A percentile compares a stretch with the other conserved stretches of the same genome.
phyloP scores from a whole-genome alignment of 768 basidiomycete species.

The Trametes cubensis region DNA sequence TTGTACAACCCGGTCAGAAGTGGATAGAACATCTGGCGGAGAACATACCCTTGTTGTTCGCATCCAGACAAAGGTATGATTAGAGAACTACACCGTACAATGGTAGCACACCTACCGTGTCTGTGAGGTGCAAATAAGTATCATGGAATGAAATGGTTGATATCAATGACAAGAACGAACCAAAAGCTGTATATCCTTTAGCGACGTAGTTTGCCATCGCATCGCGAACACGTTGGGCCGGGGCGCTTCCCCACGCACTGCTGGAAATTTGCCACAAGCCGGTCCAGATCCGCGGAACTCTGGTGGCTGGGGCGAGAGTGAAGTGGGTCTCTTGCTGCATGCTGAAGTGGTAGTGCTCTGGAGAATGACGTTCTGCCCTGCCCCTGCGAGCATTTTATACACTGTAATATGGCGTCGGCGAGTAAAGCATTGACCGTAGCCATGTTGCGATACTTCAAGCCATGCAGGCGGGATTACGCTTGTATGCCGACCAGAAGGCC shows the following conservation, averaged over 20 bases:
- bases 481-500: slow-evolving; percentile 21
- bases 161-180: slow-evolving; percentile 34
- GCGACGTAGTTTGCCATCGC: slow-evolving; percentile 66
- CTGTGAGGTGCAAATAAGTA: slow-evolving; percentile 34
- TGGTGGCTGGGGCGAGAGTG: slow-evolving; percentile 39
- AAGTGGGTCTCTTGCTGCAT: slow-evolving; percentile 17
- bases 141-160: slow-evolving; percentile 9
- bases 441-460: neutral
- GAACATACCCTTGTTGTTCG: slow-evolving; percentile 21
- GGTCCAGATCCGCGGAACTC: slow-evolving; percentile 67
- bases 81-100: neutral
- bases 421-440: slow-evolving; percentile 13
- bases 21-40: neutral
- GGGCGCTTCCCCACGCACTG: slow-evolving; percentile 78
- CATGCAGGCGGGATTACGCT: slow-evolving; percentile 10
- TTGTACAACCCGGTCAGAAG: slow-evolving; percentile 20
- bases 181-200: slow-evolving; percentile 62
- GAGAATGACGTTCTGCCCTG: neutral
- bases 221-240: slow-evolving; percentile 60
- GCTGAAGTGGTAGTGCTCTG: slow-evolving; percentile 58
- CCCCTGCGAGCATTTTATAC: slow-evolving; percentile 11
- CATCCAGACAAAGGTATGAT: neutral
- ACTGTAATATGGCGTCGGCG: slow-evolving; percentile 12
- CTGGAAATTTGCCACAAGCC: slow-evolving; percentile 86
- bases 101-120: slow-evolving; percentile 51